Evolutionary conservation across 768 basidiomycete species (phyloP).

Genomic region (Boletus eberwhitei): DNA sequence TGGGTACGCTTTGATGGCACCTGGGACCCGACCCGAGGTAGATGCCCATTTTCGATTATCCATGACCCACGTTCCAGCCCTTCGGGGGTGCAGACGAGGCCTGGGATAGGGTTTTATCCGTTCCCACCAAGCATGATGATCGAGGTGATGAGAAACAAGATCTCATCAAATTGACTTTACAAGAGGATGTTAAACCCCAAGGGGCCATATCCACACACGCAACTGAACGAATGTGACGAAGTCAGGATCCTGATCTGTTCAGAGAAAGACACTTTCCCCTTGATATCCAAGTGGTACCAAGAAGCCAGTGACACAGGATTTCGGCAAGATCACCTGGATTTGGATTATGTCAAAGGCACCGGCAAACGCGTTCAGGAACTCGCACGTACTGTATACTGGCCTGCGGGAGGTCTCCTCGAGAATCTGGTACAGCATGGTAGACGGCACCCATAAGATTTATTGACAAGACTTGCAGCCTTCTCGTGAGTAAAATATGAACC

Average conservation of each 20-base stretch:
- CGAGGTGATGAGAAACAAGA: neutral
- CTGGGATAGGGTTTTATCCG: neutral
- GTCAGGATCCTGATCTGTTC: neutral
- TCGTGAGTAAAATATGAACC: neutral
- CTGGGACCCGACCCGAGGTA: neutral
- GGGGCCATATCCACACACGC: neutral
- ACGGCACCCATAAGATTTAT: neutral
- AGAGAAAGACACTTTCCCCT: neutral
- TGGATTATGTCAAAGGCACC: neutral
- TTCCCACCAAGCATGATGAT: slow-evolving; percentile 8
- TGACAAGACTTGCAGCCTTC: neutral
- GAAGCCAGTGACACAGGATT: neutral
- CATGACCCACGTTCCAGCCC: neutral
- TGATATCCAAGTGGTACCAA: neutral
- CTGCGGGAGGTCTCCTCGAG: neutral
- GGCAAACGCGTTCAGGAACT: neutral
- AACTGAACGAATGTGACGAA: neutral
- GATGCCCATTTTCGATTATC: no score
- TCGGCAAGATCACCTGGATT: neutral
- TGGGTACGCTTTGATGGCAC: neutral
- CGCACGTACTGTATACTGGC: neutral
- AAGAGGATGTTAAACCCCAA: neutral
- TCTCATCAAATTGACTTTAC: neutral
- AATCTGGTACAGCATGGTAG: neutral
- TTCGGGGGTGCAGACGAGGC: neutral